Evolutionary conservation across 208 protist genomes (phyloP), one percentile per base, ranked within the genome.

Genomic region (Acanthamoeba sp.): DNA sequence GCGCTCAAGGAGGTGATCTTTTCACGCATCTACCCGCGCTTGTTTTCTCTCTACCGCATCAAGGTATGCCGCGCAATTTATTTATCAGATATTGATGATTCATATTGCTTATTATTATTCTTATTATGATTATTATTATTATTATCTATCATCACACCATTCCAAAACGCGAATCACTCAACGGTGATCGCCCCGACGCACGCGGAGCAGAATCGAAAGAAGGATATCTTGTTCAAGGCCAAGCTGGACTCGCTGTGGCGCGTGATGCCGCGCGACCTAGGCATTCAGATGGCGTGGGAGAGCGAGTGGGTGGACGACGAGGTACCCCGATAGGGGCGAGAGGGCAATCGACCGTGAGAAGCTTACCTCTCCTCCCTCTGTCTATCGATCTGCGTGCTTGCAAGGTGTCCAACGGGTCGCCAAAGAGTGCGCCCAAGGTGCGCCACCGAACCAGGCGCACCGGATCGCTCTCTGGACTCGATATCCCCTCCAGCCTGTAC

Each of bases 211-310:
- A 62, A 59, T 24, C 40, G 50, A 24, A 88, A 88, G 78, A 52
- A 55, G 34, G 78, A 88, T 24, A 59, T 29, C 27, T 22, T 88
- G 29, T 55, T 88, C 78, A 48, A 55, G 29, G 40, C 78, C 78
- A 88, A 88, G 78, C 27, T 88, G 40, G 78, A 62, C 29, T 88
- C 78, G 27, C 50, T 88, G 40, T 88, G 45, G 45, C 40, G 50
- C 29, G 27, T 88, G 29, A 62, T 38, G 40, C 78, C 78, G 16
- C 24, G 29, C 27, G 78, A 88, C 38, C 40, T 88, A 9, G 78
- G 78, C 27, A 88, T 88, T 12, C 78, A 52, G 27, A 88, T 88
- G 78, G 29, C 78, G 12, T 62, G 78, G 50, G 45, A 88, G 29
- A 88, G 50, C 45, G 29, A 45, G 34, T 88, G 78, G 78, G 20